These are phyloP conservation scores for Puccinia brachypodii DNA, from an alignment of 1,284 basidiomycete genomes.

Conservation along the genomic window DNA sequence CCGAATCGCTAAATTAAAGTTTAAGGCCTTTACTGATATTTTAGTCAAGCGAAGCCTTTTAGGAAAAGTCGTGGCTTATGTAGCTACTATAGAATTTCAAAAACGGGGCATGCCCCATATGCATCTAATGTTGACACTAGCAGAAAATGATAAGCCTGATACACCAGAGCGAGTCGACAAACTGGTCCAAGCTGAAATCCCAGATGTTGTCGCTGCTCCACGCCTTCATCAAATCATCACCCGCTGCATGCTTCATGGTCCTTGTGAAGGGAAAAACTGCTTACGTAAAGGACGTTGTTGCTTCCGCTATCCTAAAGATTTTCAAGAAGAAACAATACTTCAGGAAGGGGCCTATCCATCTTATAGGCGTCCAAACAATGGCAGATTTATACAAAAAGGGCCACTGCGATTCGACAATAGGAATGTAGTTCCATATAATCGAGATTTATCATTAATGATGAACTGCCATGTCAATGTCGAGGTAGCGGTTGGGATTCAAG, in stretches of 20 bases:
- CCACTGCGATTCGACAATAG: background rate
- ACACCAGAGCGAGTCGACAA: conserved; percentile 58
- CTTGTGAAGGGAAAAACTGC: conserved; percentile 57
- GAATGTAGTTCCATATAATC: conserved; percentile 12
- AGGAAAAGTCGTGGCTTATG: conserved; percentile 57
- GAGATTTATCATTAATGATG: background rate
- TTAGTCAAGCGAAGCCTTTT: conserved; percentile 55
- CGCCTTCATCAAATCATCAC: conserved; percentile 57
- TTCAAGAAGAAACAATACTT: conserved; percentile 57
- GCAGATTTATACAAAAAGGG: background rate
- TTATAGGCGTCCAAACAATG: background rate
- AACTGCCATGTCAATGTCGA: conserved; percentile 28
- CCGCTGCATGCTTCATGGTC: conserved; percentile 61
- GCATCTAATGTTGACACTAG: no score
- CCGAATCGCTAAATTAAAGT: conserved; percentile 61
- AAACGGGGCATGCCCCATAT: conserved; percentile 62
- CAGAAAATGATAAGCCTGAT: no score
- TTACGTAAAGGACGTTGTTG: conserved; percentile 61
- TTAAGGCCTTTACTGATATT: conserved; percentile 54
- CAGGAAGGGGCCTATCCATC: conserved; percentile 57
- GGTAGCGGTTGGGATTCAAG: background rate
- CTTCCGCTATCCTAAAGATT: conserved; percentile 60
- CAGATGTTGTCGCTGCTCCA: conserved; percentile 59
- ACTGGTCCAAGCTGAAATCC: conserved; percentile 60
- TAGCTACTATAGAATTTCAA: conserved; percentile 63